These are phyloP conservation scores for Syncephalis plumigaleata DNA, from an alignment of 371 early-diverging fungal species.

Conservation along the genomic window DNA sequence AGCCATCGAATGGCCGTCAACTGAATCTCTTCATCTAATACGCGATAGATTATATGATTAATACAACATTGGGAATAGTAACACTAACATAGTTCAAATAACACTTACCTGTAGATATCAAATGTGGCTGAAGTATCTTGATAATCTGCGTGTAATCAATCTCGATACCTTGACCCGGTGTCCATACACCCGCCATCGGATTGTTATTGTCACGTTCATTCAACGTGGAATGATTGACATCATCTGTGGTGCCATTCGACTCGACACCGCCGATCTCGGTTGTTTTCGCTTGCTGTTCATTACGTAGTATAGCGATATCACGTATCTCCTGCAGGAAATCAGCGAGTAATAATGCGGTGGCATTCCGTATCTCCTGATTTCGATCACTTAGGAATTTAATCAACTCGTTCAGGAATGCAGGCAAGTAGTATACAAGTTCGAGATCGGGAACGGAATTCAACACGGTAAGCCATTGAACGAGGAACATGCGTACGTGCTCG, in stretches of 20 bases:
- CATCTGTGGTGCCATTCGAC: conserved; percentile 3
- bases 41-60: no score
- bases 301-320: conserved; percentile 47
- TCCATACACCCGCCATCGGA: conserved; percentile 19
- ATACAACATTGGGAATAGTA: no score
- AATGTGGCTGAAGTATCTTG: conserved; percentile 59
- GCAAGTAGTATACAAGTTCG: conserved; percentile 69
- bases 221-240: conserved; percentile 17
- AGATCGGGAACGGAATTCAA: conserved; percentile 80
- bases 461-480: conserved; percentile 81
- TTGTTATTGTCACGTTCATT: conserved; percentile 6
- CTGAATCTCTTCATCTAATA: conserved; percentile 71
- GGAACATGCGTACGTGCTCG: conserved; percentile 70
- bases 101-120: conserved; percentile 32
- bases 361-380: conserved; percentile 63
- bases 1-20: conserved; percentile 75
- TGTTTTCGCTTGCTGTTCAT: conserved; percentile 16
- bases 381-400: conserved; percentile 68
- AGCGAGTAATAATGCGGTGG: conserved; percentile 39
- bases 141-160: conserved; percentile 66
- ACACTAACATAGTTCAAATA: no score
- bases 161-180: conserved; percentile 52
- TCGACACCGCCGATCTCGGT: conserved; percentile 3
- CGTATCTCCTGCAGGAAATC: conserved; percentile 69
- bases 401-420: conserved; percentile 77